These are phyloP conservation scores for Candida corydali DNA, from an alignment of 805 yeast genomes.

Conservation along the genomic window DNA sequence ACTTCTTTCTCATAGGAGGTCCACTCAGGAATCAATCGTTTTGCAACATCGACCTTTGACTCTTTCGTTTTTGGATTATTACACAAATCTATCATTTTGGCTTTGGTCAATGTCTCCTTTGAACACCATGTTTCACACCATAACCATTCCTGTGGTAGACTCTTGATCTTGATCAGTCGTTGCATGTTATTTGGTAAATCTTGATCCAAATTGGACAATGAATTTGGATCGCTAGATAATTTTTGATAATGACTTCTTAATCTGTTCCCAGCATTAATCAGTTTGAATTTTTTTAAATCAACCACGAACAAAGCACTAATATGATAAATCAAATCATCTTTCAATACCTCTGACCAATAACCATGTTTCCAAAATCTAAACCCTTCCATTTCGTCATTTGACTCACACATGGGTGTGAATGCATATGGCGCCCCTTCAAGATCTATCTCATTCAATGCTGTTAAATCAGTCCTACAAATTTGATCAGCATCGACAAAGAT, in stretches of 20 bases:
- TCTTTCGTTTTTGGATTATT: constrained; percentile 82
- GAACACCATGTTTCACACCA: constrained; percentile 96
- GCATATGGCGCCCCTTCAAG: constrained; percentile 83
- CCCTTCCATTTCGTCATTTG: constrained; percentile 76
- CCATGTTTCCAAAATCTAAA: constrained; percentile 91
- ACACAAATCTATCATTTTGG: constrained; percentile 80
- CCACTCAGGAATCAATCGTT: constrained; percentile 81
- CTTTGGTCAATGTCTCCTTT: constrained; percentile 53
- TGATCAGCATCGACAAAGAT: constrained; percentile 88
- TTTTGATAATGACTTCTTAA: constrained; percentile 82
- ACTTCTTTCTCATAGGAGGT: constrained; percentile 56
- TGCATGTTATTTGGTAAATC: constrained; percentile 92
- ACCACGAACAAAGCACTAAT: constrained; percentile 83
- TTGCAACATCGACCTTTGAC: constrained; percentile 69
- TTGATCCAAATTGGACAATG: constrained; percentile 82
- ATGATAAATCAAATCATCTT: constrained; percentile 61
- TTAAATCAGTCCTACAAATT: constrained; percentile 69
- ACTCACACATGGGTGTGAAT: constrained; percentile 82
- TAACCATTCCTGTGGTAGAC: constrained; percentile 79
- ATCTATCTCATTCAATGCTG: constrained; percentile 64
- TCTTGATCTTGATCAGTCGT: constrained; percentile 56
- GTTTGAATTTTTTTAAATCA: constrained; percentile 66
- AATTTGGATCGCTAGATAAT: constrained; percentile 71
- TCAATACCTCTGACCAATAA: constrained; percentile 72
- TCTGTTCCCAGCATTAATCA: constrained; percentile 68